Evolutionary conservation across 441 rosid species (phyloP), one percentile per base, ranked within the genome.

Genomic region (Omphalea diandra): DNA sequence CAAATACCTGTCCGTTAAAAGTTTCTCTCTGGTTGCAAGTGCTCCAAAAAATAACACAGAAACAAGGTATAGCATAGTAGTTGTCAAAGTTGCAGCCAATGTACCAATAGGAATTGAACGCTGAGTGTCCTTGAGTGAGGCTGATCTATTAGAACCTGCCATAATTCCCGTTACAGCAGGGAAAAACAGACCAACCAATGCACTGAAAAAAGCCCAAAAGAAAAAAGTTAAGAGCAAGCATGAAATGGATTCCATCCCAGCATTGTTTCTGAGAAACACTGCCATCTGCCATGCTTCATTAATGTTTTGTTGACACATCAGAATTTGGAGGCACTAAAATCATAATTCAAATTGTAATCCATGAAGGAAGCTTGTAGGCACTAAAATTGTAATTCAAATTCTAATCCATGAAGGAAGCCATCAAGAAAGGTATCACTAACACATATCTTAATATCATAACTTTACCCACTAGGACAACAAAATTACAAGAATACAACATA

Each of bases 81-180:
- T 96, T 54, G 93, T 65, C 63, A 93, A 88, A 76, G 97, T 93
- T 65, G 99, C 98, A 74, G 98, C 87, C 82, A 96, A 82, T 58
- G 99, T 96, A 68, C 99, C 99, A 27, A 91, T 26, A 8, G 98
- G 99, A 72, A 93, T 96, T 73, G 99, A 96, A 53, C 83, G 95
- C 75, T 96, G 99, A n/a, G 99, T 96, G 75, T 96, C 99, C 82
- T 90, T 91, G 61, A 96, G 87, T 63, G 93, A 87, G 63, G 98
- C 96, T 59, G 98, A 96, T 79, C 99, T 88, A 81, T 96, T 96
- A 69, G 98, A 96, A 59, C 99, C 98, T 20, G 99, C 98, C 99
- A 96, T 96, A 71, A 95, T 93, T 76, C 98, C 99, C 6, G 99
- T 95, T 66, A 95, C 98, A 68, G 99, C 99, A 75, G 99, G 99